phyloP scores from a whole-genome alignment of 2,329 filamentous ascomycete genomes.

The Aspergillus sp. region DNA sequence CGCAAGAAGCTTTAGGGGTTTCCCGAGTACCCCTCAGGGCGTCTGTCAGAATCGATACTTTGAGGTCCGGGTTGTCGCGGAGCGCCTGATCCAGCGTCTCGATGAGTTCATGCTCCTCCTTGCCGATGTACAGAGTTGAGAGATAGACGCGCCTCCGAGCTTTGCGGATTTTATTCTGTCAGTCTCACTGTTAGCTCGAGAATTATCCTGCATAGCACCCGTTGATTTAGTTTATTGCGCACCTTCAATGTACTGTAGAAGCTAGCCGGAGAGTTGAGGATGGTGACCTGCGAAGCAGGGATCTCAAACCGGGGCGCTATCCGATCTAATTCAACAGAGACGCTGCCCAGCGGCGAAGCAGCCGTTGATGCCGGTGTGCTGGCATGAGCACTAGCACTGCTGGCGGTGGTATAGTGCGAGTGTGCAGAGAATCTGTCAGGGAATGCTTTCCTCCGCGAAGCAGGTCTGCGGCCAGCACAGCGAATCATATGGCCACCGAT shows the following conservation, averaged over 20 bases:
- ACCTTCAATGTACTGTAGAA: conserved; percentile 92
- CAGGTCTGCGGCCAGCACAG: conserved; percentile 24
- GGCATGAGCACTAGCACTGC: not conserved
- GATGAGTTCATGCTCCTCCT: conserved; percentile 83
- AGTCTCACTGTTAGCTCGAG: not conserved
- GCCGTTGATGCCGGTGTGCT: conserved; percentile 14
- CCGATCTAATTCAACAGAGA: conserved; percentile 70
- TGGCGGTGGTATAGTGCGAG: conserved; percentile 3
- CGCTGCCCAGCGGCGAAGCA: conserved; percentile 47
- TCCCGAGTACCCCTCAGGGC: conserved; percentile 85
- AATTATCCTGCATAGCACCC: too few species aligned
- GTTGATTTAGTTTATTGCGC: not conserved
- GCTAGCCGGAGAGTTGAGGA: conserved; percentile 71
- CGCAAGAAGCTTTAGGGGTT: conserved; percentile 74
- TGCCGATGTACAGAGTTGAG: conserved; percentile 95
- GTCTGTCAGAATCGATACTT: conserved; percentile 84
- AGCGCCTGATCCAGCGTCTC: conserved; percentile 68
- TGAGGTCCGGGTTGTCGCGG: conserved; percentile 62
- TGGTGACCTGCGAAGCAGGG: conserved; percentile 66
- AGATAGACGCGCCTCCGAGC: conserved; percentile 78
- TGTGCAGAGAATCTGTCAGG: conserved; percentile 32
- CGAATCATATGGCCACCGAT: conserved; percentile 32
- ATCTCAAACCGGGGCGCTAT: conserved; percentile 88
- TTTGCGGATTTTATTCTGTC: conserved; percentile 54
- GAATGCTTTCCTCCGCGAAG: conserved; percentile 20